These are phyloP conservation scores for Aspergillaceae sp. DNA, from an alignment of 2,329 filamentous ascomycete species.

Conservation along the genomic window DNA sequence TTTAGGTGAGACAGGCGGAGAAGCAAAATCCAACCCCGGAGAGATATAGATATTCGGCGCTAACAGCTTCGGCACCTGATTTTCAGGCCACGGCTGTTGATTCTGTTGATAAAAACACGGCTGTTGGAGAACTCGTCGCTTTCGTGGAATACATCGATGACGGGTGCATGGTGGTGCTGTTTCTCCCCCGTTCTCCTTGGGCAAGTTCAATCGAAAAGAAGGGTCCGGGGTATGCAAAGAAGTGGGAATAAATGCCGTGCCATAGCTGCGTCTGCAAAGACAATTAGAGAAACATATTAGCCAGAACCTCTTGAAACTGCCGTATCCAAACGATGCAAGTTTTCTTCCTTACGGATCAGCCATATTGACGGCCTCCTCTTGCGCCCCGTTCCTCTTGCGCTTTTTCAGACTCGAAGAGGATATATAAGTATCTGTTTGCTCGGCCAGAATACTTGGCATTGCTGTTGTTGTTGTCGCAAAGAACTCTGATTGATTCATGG, in stretches of 20 bases:
- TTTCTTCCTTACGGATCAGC: conserved; percentile 7
- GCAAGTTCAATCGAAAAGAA: conserved; percentile 7
- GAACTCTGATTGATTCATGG: conserved; percentile 2
- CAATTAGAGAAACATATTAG: background rate
- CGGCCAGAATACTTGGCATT: conserved; percentile 7
- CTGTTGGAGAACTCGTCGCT: conserved; percentile 12
- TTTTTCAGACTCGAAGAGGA: conserved; percentile 13
- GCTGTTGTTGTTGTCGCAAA: conserved; percentile 3
- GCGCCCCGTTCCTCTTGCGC: conserved; percentile 15
- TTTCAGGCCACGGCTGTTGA: conserved; percentile 1
- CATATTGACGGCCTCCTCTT: conserved; percentile 8
- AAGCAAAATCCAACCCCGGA: conserved; percentile 3
- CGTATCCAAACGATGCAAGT: background rate
- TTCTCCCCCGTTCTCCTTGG: conserved; percentile 6
- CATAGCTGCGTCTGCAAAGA: background rate
- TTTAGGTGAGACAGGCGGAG: conserved; percentile 21
- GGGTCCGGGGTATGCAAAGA: conserved; percentile 9
- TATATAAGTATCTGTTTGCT: conserved; percentile 2
- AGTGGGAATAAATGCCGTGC: conserved; percentile 8
- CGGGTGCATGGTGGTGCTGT: background rate
- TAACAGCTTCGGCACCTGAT: background rate
- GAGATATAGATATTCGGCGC: conserved; percentile 4
- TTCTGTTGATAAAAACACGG: conserved; percentile 9
- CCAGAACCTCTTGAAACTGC: background rate
- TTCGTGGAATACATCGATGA: conserved; percentile 7